Percentiles rank a stretch among this genome's conserved stretches.
These are phyloP conservation scores for Schizothecium vesticola DNA, from an alignment of 495 filamentous ascomycete species.

Conservation along the genomic window DNA sequence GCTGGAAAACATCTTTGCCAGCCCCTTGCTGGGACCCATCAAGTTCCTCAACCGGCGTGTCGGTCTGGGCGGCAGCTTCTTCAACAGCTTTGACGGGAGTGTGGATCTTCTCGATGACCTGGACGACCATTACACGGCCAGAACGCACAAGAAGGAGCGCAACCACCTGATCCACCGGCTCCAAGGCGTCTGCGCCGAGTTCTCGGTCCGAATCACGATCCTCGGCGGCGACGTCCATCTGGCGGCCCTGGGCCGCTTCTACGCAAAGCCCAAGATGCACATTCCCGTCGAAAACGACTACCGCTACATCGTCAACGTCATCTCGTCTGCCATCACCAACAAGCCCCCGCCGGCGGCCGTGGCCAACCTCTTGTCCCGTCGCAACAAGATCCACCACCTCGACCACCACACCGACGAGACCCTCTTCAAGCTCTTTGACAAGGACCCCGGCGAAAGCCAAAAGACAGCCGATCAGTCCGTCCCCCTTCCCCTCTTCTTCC, in stretches of 20 bases:
- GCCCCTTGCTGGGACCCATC: conserved; percentile 77
- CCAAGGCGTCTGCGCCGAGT: conserved; percentile 63
- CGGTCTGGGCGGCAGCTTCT: conserved; percentile 72
- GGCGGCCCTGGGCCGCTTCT: conserved; percentile 89
- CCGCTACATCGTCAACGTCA: conserved; percentile 85
- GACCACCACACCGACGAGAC: conserved; percentile 83
- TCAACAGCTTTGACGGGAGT: conserved; percentile 89
- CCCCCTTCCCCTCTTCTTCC: neutral
- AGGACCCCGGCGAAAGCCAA: conserved; percentile 63
- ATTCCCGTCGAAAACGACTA: conserved; percentile 80
- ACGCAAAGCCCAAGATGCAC: conserved; percentile 73
- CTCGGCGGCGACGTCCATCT: conserved; percentile 92
- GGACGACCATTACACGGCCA: conserved; percentile 92
- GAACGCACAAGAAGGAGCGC: conserved; percentile 85
- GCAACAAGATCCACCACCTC: conserved; percentile 93
- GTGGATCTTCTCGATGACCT: conserved; percentile 89
- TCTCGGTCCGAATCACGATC: conserved; percentile 77
- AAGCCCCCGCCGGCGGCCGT: conserved; percentile 84
- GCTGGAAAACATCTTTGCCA: conserved; percentile 83
- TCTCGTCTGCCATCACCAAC: conserved; percentile 90
- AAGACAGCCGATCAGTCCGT: conserved; percentile 53
- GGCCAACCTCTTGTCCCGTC: conserved; percentile 75
- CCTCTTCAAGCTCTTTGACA: conserved; percentile 77
- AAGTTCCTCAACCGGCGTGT: conserved; percentile 88
- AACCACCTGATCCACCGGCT: conserved; percentile 66